Evolutionary conservation across 2,329 filamentous ascomycete species (phyloP).

Genomic region (Aspergillus proliferans): DNA sequence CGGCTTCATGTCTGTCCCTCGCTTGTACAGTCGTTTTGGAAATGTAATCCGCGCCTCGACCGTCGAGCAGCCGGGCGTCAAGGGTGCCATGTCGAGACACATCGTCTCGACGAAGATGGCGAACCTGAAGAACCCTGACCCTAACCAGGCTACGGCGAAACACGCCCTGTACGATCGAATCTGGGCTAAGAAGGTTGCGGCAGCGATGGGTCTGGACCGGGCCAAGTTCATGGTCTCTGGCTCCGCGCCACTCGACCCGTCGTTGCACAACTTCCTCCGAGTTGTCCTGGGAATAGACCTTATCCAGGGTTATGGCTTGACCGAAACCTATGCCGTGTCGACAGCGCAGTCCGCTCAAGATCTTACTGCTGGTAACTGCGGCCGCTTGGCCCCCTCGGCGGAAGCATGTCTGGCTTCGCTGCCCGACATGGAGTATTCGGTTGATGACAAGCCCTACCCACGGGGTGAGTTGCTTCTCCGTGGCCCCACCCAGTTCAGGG

Average conservation of each 20-base stretch:
- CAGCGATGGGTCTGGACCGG: constrained; percentile 74
- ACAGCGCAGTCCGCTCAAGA: constrained; percentile 66
- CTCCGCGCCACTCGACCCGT: constrained; percentile 82
- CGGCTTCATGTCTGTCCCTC: constrained; percentile 78
- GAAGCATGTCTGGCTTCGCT: constrained; percentile 81
- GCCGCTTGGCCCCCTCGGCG: constrained; percentile 58
- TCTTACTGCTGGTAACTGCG: constrained; percentile 73
- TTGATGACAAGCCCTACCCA: constrained; percentile 79
- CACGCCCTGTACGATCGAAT: constrained; percentile 57
- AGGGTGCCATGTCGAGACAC: constrained; percentile 72
- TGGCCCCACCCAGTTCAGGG: constrained; percentile 70
- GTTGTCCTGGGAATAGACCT: constrained; percentile 74
- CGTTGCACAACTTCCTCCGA: constrained; percentile 81
- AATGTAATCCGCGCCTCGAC: constrained; percentile 74
- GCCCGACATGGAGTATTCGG: constrained; percentile 88
- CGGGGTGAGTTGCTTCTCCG: constrained; percentile 84
- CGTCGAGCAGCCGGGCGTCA: constrained; percentile 69
- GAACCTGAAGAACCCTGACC: constrained; percentile 62
- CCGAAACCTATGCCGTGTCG: constrained; percentile 79
- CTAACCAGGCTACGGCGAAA: constrained; percentile 62
- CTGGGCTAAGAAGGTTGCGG: constrained; percentile 80
- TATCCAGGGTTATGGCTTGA: constrained; percentile 85
- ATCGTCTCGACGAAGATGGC: constrained; percentile 75
- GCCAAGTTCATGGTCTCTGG: constrained; percentile 72
- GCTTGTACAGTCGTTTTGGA: constrained; percentile 86